Evolutionary conservation across 2,329 filamentous ascomycete species (phyloP).

Genomic region (Zasmidium cellare): DNA sequence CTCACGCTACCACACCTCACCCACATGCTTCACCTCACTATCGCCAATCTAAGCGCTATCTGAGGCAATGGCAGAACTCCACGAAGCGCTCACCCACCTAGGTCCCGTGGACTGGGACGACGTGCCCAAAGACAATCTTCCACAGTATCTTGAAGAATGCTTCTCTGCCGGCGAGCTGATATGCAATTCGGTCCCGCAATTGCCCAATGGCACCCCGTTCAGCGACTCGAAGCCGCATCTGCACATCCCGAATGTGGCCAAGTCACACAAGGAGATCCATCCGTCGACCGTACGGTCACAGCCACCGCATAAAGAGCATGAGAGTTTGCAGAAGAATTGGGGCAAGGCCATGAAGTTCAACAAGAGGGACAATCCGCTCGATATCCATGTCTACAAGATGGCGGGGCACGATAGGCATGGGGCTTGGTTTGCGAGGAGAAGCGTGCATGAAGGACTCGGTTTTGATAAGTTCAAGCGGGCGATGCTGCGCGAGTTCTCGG

Average conservation of each 20-base stretch:
- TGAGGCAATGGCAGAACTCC: constrained; percentile 42
- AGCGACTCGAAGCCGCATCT: constrained; percentile 55
- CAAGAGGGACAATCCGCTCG: constrained; percentile 71
- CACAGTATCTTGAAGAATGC: constrained; percentile 40
- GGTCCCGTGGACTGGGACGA: constrained; percentile 47
- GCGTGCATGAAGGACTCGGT: constrained; percentile 74
- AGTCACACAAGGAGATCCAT: constrained; percentile 53
- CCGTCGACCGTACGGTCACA: constrained; percentile 52
- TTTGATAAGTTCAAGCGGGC: constrained; percentile 78
- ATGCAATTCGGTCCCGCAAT: constrained; percentile 71
- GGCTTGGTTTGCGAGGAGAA: constrained; percentile 84
- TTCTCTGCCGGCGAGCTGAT: constrained; percentile 66
- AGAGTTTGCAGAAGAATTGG: constrained; percentile 76
- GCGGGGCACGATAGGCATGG: constrained; percentile 77
- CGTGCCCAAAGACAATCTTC: constrained; percentile 43
- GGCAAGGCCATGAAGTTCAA: constrained; percentile 76
- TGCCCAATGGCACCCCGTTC: constrained; percentile 48
- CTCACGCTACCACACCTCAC: background rate
- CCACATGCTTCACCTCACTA: background rate
- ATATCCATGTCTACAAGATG: constrained; percentile 78
- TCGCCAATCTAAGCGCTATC: background rate
- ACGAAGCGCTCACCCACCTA: constrained; percentile 47
- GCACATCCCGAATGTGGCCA: constrained; percentile 55
- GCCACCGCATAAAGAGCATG: constrained; percentile 54
- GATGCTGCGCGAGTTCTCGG: constrained; percentile 75